These are phyloP conservation scores for Pseudogymnoascus sp. DNA, from an alignment of 2,329 filamentous ascomycete genomes.

Conservation along the genomic window DNA sequence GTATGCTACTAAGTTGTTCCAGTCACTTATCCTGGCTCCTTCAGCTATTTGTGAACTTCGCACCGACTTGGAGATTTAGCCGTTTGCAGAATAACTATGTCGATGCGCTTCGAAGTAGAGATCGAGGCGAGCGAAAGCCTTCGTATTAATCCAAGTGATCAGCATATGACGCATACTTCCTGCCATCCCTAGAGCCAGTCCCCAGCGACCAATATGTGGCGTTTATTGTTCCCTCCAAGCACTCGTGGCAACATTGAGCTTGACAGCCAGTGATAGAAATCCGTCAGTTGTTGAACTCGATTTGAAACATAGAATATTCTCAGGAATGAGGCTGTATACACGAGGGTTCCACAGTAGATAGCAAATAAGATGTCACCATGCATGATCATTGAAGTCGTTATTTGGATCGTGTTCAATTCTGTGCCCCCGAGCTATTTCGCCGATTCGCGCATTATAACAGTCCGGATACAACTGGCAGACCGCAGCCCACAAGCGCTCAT, in stretches of 20 bases:
- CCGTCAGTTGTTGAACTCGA: not conserved
- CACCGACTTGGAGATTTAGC: not conserved
- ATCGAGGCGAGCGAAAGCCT: not conserved
- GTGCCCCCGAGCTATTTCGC: constrained; percentile 3
- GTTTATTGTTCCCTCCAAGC: not conserved
- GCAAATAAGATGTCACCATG: not conserved
- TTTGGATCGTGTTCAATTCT: constrained; percentile 8
- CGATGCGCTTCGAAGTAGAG: not conserved
- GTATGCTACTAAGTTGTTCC: not conserved
- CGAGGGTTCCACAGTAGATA: not conserved
- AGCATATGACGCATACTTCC: not conserved
- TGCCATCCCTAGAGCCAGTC: not conserved
- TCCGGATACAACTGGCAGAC: constrained; percentile 6
- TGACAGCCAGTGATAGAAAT: not conserved
- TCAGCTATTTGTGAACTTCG: not conserved
- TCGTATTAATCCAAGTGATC: not conserved
- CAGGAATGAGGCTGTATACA: not conserved
- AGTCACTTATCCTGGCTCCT: not conserved
- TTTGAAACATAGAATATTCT: not conserved
- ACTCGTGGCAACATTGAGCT: not conserved
- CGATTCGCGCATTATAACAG: constrained; percentile 6
- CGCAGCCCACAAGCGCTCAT: not conserved
- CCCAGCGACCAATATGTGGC: not conserved
- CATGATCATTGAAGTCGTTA: constrained; percentile 4
- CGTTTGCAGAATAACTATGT: not conserved